Conservation (phyloP, 768 basidiomycete species). For the Austroboletus eburneus region DNA sequence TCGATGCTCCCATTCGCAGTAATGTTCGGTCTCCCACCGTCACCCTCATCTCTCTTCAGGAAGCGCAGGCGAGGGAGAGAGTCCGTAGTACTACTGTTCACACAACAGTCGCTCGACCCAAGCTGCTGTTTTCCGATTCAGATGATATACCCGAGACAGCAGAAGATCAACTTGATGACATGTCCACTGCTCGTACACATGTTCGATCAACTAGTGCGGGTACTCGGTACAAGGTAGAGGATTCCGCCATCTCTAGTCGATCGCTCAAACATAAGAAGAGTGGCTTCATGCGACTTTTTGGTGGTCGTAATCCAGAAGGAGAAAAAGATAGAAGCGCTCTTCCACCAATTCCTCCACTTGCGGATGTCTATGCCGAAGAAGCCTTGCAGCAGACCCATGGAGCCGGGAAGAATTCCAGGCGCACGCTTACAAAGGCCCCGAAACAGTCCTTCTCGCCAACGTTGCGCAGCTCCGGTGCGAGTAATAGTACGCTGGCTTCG, state of each 20-base stretch:
- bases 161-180: slow-evolving; percentile 21
- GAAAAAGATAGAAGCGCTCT: slow-evolving; percentile 38
- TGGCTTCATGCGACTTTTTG: slow-evolving; percentile 76
- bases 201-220: slow-evolving; percentile 63
- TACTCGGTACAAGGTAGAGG: slow-evolving; percentile 46
- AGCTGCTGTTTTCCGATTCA: slow-evolving; percentile 31
- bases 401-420: slow-evolving; percentile 29
- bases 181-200: slow-evolving; percentile 34
- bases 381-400: slow-evolving; percentile 15
- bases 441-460: slow-evolving; percentile 40
- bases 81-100: slow-evolving; percentile 48
- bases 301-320: slow-evolving; percentile 37
- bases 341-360: slow-evolving; percentile 55
- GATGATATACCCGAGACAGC: slow-evolving; percentile 26
- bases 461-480: slow-evolving; percentile 21
- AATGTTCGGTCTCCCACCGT: slow-evolving; percentile 51
- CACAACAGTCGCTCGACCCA: slow-evolving; percentile 22
- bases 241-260: slow-evolving; percentile 37
- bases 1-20: slow-evolving; percentile 45
- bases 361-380: slow-evolving; percentile 34
- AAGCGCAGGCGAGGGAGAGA: slow-evolving; percentile 67
- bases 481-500: slow-evolving; percentile 15
- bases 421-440: slow-evolving; percentile 37
- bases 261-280: slow-evolving; percentile 73
- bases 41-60: slow-evolving; percentile 70